Evolutionary conservation across 805 yeast genomes (phyloP), one percentile per base, ranked within the genome.

Genomic region (Dipodascus albidus): DNA sequence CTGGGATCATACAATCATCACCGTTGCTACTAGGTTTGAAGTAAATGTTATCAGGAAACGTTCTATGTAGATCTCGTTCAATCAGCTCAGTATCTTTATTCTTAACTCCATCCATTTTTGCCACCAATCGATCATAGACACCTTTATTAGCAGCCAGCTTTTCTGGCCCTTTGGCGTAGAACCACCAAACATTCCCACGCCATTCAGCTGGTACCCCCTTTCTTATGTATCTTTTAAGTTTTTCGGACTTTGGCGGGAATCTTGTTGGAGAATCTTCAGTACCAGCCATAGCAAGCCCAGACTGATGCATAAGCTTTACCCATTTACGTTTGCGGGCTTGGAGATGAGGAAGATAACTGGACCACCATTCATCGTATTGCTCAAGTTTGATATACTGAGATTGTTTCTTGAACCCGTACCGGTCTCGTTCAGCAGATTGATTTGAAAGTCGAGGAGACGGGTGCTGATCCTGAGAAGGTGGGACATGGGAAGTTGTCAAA

Each of bases 181-280:
- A 84, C 75, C 91, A 91, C 99, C 99, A 91, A 0, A 96, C 96
- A 59, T 80, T 79, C 1, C 99, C 99, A 59, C 99, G 74, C 97
- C 96, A 91, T 64, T 88, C 96, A 0, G 96, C 90, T 0, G 99
- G 98, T 6, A 91, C 83, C 11, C 99, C 99, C 65, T 86, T 86
- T 53, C 97, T 77, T 11, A 93, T 80, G 62, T 87, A 83, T 55
- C 95, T 76, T 62, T 85, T 84, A 58, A 88, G 73, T 23, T 52
- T 49, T 59, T 85, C 87, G 55, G 84, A 91, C 56, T 77, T 78
- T 1, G 91, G 80, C 0, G 96, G 96, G 59, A 84, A 87, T 58
- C 87, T 67, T 0, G 74, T 69, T 0, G 95, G 93, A 3, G 57
- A 56, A 49, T 27, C 33, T 27, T 27, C 33, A 27, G 33, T 6